Percentiles rank a stretch among this genome's conserved stretches.
Conservation (phyloP, 164 flowering plant species). For the Piper longum region DNA sequence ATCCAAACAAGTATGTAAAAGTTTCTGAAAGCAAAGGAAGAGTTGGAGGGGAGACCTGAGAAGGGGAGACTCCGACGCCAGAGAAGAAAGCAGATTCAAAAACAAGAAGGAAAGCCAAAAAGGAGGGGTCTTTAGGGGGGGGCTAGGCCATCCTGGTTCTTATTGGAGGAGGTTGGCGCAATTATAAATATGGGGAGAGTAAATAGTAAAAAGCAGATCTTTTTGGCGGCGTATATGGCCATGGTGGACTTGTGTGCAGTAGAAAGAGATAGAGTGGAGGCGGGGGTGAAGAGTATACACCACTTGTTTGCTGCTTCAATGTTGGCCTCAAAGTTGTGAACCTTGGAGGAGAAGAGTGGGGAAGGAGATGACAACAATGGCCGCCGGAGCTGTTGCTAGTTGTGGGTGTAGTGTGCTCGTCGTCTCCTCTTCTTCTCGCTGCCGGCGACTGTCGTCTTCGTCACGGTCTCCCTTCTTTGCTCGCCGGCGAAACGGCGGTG, state of each 20-base stretch:
- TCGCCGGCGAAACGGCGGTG: neutral
- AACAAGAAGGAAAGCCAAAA: neutral
- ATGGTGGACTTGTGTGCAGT: neutral
- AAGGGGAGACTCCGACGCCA: neutral
- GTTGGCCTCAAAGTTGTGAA: neutral
- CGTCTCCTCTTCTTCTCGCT: conserved; percentile 4
- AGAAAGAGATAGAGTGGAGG: too few relatives aligned
- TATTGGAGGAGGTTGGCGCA: neutral
- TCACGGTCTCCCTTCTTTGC: neutral
- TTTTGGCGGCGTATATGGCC: neutral
- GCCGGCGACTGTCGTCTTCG: neutral
- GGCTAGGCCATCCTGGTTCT: too few relatives aligned
- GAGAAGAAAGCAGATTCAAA: neutral
- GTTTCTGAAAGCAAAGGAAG: neutral
- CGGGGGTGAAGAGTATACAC: neutral
- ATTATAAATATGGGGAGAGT: neutral
- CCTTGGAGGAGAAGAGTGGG: neutral
- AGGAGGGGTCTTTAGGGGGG: too few relatives aligned
- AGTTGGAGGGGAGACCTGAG: neutral
- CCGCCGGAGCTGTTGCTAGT: conserved; percentile 5
- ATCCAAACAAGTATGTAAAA: too few relatives aligned
- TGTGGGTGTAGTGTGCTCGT: conserved; percentile 10
- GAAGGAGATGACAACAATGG: neutral
- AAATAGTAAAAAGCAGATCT: neutral
- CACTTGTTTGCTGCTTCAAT: neutral